Conservation (phyloP, 495 filamentous ascomycete species). For the Bryoglossum gracile region DNA sequence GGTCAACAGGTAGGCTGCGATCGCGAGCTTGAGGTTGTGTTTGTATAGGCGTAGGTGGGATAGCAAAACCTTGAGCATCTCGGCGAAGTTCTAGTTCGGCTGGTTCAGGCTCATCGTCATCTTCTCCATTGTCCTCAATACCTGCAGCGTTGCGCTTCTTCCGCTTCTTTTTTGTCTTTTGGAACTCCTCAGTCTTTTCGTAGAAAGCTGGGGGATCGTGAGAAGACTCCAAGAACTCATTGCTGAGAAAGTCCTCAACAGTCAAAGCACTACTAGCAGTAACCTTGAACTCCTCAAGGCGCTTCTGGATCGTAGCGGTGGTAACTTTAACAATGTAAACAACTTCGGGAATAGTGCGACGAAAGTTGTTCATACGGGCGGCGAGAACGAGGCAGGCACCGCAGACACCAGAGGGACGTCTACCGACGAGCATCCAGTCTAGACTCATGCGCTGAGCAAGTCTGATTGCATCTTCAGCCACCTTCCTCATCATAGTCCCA, state of each 20-base stretch:
- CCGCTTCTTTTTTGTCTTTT: slow-evolving; percentile 42
- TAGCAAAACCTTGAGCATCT: slow-evolving; percentile 49
- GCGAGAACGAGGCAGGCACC: slow-evolving; percentile 92
- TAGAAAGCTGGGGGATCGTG: slow-evolving; percentile 82
- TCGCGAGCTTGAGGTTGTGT: not conserved
- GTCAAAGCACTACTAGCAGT: slow-evolving; percentile 74
- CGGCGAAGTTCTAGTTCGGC: slow-evolving; percentile 26
- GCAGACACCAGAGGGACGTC: slow-evolving; percentile 87
- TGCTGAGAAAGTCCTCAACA: slow-evolving; percentile 76
- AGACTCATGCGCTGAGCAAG: slow-evolving; percentile 87
- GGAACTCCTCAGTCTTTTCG: slow-evolving; percentile 46
- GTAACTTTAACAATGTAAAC: slow-evolving; percentile 95
- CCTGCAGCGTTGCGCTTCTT: slow-evolving; percentile 32
- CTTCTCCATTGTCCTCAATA: slow-evolving; percentile 12
- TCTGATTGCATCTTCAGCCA: slow-evolving; percentile 76
- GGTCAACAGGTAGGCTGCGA: slow-evolving; percentile 34
- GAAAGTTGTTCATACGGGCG: slow-evolving; percentile 94
- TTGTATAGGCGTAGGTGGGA: slow-evolving; percentile 31
- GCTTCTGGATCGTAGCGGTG: slow-evolving; percentile 80
- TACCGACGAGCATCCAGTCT: slow-evolving; percentile 93
- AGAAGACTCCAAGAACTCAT: slow-evolving; percentile 40
- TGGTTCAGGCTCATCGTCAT: slow-evolving; percentile 1
- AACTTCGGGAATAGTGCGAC: slow-evolving; percentile 82
- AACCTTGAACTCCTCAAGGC: slow-evolving; percentile 80
- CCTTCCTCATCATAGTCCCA: slow-evolving; percentile 61